Conservation (phyloP, 345 rosid species). For the Mallotus nudiflorus region DNA sequence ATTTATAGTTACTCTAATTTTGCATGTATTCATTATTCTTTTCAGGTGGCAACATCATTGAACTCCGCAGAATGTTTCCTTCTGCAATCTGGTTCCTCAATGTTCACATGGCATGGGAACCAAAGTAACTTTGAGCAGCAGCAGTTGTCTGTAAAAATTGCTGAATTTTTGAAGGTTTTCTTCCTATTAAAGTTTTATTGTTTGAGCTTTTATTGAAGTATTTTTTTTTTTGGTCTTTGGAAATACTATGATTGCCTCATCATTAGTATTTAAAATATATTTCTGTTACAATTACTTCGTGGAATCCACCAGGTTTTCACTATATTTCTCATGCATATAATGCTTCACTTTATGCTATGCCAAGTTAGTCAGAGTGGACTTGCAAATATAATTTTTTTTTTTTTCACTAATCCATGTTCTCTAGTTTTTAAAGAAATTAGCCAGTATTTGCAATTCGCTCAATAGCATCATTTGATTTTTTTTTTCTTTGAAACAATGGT, state of each 20-base stretch:
- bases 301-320: not conserved
- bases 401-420: not conserved
- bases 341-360: not conserved
- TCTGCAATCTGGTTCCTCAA: constrained; percentile 90
- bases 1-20: not conserved
- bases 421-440: not conserved
- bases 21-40: not conserved
- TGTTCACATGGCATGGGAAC: constrained; percentile 94
- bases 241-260: not conserved
- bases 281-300: not conserved
- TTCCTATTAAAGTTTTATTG: not conserved
- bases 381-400: not conserved
- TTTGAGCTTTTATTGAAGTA: not conserved
- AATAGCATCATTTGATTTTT: not conserved
- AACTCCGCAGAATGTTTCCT: constrained; percentile 86
- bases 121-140: constrained; percentile 92
- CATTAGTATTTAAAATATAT: not conserved
- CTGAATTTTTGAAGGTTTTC: constrained; percentile 85
- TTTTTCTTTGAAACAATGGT: not conserved
- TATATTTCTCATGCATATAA: not conserved
- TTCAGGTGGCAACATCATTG: constrained; percentile 80
- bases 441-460: not conserved
- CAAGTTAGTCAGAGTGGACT: not conserved
- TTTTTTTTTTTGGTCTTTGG: not conserved
- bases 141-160: constrained; percentile 77